Conservation (phyloP, 345 rosid species). For the Brassica incana region DNA sequence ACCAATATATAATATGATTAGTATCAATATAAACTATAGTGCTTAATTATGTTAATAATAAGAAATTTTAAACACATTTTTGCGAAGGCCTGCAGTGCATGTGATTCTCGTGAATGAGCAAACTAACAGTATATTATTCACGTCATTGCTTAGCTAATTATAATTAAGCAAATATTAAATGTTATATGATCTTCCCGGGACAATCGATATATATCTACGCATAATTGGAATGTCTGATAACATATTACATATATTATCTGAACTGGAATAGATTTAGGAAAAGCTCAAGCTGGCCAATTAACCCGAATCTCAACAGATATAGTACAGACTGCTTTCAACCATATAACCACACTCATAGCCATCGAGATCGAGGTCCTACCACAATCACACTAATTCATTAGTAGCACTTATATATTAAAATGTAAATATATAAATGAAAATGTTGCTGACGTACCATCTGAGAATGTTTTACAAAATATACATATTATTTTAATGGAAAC, state of each 20-base stretch:
- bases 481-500: neutral
- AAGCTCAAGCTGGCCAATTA: slow-evolving; percentile 11
- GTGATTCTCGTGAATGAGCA: slow-evolving; percentile 31
- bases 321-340: slow-evolving; percentile 15
- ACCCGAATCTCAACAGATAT: neutral
- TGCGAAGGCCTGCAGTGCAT: slow-evolving; percentile 22
- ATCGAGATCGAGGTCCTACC: slow-evolving; percentile 28
- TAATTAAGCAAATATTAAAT: neutral
- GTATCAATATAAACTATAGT: neutral
- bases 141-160: slow-evolving; percentile 20
- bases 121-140: neutral
- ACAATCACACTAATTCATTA: neutral
- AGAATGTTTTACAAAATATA: neutral
- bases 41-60: neutral
- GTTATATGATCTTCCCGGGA: neutral
- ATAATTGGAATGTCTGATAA: slow-evolving; percentile 1
- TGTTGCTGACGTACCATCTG: neutral
- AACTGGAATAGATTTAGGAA: neutral
- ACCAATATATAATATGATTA: slow-evolving; percentile 7
- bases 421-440: neutral
- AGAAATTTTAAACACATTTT: neutral
- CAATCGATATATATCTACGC: neutral
- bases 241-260: neutral
- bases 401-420: neutral
- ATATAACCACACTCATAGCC: slow-evolving; percentile 34